Evolutionary conservation across 129 eudicot genomes (phyloP).

Genomic region (Centrapalus pauciflorus): DNA sequence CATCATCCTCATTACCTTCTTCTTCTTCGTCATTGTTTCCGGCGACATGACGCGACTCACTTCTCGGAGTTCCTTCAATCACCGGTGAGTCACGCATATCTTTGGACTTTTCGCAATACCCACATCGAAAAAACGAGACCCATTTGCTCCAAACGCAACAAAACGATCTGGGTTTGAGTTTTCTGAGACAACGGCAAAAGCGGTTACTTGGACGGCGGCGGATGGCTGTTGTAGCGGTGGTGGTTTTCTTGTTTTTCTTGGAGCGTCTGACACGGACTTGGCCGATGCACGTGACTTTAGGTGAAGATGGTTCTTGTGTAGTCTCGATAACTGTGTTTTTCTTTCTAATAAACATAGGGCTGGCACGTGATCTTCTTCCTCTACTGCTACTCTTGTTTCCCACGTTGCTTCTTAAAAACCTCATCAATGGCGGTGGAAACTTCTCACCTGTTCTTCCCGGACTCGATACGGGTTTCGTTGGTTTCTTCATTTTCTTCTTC

Average conservation of each 20-base stretch:
- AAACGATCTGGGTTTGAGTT: slow-evolving; percentile 8
- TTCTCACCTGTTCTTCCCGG: slow-evolving; percentile 49
- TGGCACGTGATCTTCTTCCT: slow-evolving; percentile 38
- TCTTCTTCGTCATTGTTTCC: background rate
- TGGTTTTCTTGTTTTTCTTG: slow-evolving; percentile 18
- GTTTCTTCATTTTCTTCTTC: slow-evolving; percentile 12
- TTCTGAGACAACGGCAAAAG: slow-evolving; percentile 11
- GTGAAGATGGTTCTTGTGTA: slow-evolving; percentile 40
- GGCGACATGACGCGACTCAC: background rate
- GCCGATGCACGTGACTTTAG: slow-evolving; percentile 50
- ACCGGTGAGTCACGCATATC: slow-evolving; percentile 1
- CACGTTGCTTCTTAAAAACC: slow-evolving; percentile 42
- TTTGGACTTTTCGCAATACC: slow-evolving; percentile 6
- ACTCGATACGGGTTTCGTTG: slow-evolving; percentile 37
- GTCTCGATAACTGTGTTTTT: slow-evolving; percentile 28
- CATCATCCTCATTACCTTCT: background rate
- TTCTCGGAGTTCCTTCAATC: background rate
- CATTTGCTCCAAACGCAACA: slow-evolving; percentile 26
- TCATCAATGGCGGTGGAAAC: slow-evolving; percentile 52
- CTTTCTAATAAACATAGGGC: slow-evolving; percentile 31
- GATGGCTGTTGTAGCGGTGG: background rate
- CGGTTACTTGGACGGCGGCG: slow-evolving; percentile 11
- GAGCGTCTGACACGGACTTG: slow-evolving; percentile 42
- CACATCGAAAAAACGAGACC: slow-evolving; percentile 31
- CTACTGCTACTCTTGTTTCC: slow-evolving; percentile 39